Evolutionary conservation across 116 monocot species (phyloP).

Genomic region (Papilionanthe hybrid): DNA sequence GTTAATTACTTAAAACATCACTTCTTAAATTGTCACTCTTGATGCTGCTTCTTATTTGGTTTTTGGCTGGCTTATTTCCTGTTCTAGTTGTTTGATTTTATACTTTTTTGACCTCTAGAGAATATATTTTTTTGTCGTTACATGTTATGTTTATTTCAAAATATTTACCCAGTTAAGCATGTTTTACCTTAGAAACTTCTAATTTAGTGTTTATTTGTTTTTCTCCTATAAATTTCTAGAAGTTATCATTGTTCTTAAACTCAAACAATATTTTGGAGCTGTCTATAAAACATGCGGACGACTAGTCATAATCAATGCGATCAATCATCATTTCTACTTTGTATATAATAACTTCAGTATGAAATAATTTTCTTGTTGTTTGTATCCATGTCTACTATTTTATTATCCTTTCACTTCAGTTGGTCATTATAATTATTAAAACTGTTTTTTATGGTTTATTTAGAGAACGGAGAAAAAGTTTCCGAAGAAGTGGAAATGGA

Average conservation of each 20-base stretch:
- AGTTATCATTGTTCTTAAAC: background rate
- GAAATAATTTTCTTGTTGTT: background rate
- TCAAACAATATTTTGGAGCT: background rate
- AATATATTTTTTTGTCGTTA: background rate
- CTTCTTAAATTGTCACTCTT: no score
- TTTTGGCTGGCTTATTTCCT: no score
- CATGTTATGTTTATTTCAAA: background rate
- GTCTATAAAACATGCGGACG: background rate
- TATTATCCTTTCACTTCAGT: background rate
- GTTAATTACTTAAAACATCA: no score
- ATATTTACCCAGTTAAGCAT: background rate
- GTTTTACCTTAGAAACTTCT: no score
- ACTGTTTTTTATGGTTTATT: slow-evolving; percentile 3
- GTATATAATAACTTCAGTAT: background rate
- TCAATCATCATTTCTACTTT: background rate
- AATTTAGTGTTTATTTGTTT: background rate
- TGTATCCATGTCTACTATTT: background rate
- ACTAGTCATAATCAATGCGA: background rate
- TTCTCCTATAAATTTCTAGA: background rate
- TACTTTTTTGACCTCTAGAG: background rate
- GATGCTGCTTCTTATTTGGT: no score
- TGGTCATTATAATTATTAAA: background rate
- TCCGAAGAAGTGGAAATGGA: slow-evolving; percentile 25
- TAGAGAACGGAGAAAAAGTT: slow-evolving; percentile 20
- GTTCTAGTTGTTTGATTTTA: background rate